Conservation (phyloP, 257 asterid genomes). For the Fraxinus cuspidata region DNA sequence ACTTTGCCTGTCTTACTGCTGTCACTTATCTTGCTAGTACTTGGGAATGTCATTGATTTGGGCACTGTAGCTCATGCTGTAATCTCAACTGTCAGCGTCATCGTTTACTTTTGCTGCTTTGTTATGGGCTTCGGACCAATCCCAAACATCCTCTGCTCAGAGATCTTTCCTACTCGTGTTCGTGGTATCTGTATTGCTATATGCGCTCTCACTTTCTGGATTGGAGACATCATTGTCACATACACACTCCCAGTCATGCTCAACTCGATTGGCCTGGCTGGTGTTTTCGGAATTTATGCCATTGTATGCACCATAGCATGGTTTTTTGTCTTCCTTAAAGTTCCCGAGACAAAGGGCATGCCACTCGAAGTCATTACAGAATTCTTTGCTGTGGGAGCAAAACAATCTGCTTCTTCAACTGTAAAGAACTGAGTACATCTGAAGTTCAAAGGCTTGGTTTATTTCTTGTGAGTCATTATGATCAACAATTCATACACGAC, state of each 20-base stretch:
- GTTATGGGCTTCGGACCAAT: constrained; percentile 95
- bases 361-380: constrained; percentile 93
- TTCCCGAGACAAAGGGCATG: constrained; percentile 97
- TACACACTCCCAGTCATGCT: constrained; percentile 78
- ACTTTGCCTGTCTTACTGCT: constrained; percentile 71
- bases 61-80: constrained; percentile 61
- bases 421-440: constrained; percentile 27
- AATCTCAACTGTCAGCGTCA: constrained; percentile 75
- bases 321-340: constrained; percentile 75
- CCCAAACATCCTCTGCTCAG: constrained; percentile 96
- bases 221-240: constrained; percentile 78
- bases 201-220: constrained; percentile 90
- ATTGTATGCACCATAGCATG: constrained; percentile 63
- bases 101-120: constrained; percentile 84
- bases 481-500: constrained; percentile 11
- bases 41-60: constrained; percentile 62
- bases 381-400: constrained; percentile 84
- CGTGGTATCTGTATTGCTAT: constrained; percentile 96
- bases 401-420: constrained; percentile 40
- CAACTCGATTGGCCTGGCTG: constrained; percentile 66
- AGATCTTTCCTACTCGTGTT: constrained; percentile 90
- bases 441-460: constrained; percentile 3
- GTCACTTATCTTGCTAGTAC: constrained; percentile 63
- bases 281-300: constrained; percentile 79
- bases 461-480: constrained; percentile 1